Percentiles rank a stretch among this genome's conserved stretches.
Conservation (phyloP, 768 basidiomycete genomes). For the Russula dissimulans region DNA sequence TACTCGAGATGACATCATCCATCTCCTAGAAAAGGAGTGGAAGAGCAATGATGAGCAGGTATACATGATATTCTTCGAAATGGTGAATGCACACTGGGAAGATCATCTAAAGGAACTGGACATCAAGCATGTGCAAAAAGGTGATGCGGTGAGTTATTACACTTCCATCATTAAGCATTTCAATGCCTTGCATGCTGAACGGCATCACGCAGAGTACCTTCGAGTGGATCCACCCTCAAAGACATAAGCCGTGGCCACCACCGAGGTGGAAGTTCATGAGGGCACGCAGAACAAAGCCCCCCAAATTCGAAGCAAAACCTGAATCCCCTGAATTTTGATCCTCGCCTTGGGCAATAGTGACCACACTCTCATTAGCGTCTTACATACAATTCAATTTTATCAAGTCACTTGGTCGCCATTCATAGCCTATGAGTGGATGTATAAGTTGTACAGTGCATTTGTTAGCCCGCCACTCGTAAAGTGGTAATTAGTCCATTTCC, state of each 20-base stretch:
- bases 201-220: background rate
- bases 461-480: background rate
- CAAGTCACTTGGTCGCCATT: too few species aligned
- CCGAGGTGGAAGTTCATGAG: background rate
- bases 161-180: background rate
- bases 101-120: conserved; percentile 20
- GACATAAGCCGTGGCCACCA: background rate
- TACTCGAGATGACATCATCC: background rate
- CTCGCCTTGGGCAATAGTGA: background rate
- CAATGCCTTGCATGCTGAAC: background rate
- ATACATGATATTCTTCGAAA: conserved; percentile 15
- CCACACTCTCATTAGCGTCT: too few species aligned
- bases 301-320: background rate
- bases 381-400: too few species aligned
- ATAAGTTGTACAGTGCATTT: too few species aligned
- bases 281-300: background rate
- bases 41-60: conserved; percentile 8
- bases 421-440: too few species aligned
- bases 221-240: conserved; percentile 11
- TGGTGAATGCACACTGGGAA: conserved; percentile 22
- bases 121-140: conserved; percentile 9
- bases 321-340: background rate
- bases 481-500: conserved; percentile 44
- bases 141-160: background rate
- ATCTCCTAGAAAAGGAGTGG: background rate